Evolutionary conservation across 2,329 filamentous ascomycete genomes (phyloP).

Genomic region (Botrytis fragariae): DNA sequence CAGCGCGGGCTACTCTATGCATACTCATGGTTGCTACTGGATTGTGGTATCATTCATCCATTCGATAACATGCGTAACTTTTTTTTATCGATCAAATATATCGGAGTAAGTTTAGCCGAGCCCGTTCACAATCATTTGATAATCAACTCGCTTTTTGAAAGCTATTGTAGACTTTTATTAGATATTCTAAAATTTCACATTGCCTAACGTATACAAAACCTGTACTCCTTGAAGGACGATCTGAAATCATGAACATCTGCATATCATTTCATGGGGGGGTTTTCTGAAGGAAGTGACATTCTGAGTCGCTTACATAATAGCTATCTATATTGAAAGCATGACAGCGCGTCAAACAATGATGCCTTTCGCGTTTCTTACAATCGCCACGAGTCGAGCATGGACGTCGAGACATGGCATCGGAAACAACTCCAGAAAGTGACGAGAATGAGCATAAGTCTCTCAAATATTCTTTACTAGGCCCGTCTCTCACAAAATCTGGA

Average conservation of each 20-base stretch:
- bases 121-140: background rate
- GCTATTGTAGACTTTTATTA: background rate
- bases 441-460: slow-evolving; percentile 57
- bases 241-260: background rate
- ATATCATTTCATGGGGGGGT: background rate
- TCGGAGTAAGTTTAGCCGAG: slow-evolving; percentile 18
- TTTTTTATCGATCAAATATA: slow-evolving; percentile 21
- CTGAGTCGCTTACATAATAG: slow-evolving; percentile 2
- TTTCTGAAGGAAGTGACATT: background rate
- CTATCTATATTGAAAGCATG: background rate
- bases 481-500: slow-evolving; percentile 88
- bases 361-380: slow-evolving; percentile 7
- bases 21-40: slow-evolving; percentile 31
- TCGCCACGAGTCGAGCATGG: background rate
- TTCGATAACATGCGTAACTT: slow-evolving; percentile 22
- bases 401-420: slow-evolving; percentile 15
- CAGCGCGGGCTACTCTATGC: slow-evolving; percentile 35
- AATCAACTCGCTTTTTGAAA: slow-evolving; percentile 4
- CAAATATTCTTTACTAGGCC: slow-evolving; percentile 86
- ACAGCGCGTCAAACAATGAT: slow-evolving; percentile 11
- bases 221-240: background rate
- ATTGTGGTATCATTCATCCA: slow-evolving; percentile 8
- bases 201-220: background rate
- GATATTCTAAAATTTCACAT: background rate
- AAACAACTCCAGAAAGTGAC: background rate